Evolutionary conservation across 1,284 basidiomycete genomes (phyloP).

Genomic region (Sanghuangporus weigelae): DNA sequence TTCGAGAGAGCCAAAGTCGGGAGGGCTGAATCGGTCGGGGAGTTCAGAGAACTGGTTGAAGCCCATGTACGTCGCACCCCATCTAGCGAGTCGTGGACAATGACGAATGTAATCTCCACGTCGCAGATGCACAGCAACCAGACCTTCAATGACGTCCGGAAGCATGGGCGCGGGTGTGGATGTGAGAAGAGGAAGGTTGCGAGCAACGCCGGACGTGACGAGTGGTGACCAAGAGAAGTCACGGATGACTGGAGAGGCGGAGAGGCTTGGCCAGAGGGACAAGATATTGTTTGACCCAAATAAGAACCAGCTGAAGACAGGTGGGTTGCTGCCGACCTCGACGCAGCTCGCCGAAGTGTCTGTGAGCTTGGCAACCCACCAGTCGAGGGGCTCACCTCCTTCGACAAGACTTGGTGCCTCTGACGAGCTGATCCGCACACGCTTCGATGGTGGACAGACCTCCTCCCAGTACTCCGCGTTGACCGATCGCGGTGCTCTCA

Average conservation of each 20-base stretch:
- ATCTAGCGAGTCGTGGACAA: slow-evolving; percentile 49
- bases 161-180: slow-evolving; percentile 9
- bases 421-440: slow-evolving; percentile 22
- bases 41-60: slow-evolving; percentile 50
- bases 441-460: slow-evolving; percentile 32
- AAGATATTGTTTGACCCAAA: slow-evolving; percentile 22
- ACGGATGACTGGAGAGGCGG: slow-evolving; percentile 44
- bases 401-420: slow-evolving; percentile 19
- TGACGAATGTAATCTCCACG: slow-evolving; percentile 62
- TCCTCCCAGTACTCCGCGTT: slow-evolving; percentile 30
- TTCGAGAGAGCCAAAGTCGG: slow-evolving; percentile 30
- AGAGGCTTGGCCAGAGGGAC: slow-evolving; percentile 9
- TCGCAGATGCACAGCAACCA: slow-evolving; percentile 62
- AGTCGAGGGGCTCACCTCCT: slow-evolving; percentile 27
- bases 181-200: slow-evolving; percentile 39
- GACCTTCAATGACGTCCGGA: slow-evolving; percentile 33
- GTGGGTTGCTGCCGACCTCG: slow-evolving; percentile 24
- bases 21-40: slow-evolving; percentile 44
- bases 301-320: slow-evolving; percentile 28
- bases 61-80: slow-evolving; percentile 48
- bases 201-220: slow-evolving; percentile 44
- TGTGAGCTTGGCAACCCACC: slow-evolving; percentile 31
- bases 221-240: slow-evolving; percentile 58
- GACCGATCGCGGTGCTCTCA: slow-evolving; percentile 33
- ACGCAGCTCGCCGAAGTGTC: slow-evolving; percentile 32